Percentiles rank a stretch among this genome's conserved stretches.
Evolutionary conservation across 176 grass and related monocot species (phyloP).

Genomic region (Elymus sibiricus): DNA sequence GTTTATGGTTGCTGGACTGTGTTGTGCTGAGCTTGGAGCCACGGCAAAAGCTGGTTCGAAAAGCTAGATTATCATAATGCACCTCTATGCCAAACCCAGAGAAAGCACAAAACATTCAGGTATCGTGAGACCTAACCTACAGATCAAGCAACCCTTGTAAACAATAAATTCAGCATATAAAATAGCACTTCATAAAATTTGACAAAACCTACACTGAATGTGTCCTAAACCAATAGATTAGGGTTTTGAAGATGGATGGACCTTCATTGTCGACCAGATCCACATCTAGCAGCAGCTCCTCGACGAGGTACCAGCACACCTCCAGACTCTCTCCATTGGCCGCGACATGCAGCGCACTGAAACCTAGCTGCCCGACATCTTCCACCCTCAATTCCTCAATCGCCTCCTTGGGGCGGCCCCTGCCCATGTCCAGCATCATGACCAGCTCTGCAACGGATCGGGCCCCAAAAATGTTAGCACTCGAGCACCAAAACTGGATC

Average conservation of each 20-base stretch:
- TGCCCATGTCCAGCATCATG: not conserved
- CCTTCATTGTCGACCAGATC: constrained; percentile 4
- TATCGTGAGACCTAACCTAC: not conserved
- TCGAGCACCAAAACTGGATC: not conserved
- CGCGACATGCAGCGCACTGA: not conserved
- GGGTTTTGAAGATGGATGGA: not conserved
- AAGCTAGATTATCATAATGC: too few species aligned
- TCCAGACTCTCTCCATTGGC: not conserved
- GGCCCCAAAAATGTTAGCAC: not conserved
- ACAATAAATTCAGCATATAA: not conserved
- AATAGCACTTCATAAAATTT: not conserved
- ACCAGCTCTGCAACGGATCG: not conserved
- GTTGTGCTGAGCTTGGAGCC: too few species aligned
- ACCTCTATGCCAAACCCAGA: too few species aligned
- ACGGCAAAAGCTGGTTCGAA: too few species aligned
- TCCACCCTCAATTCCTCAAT: not conserved
- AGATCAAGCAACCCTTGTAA: not conserved
- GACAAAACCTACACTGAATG: not conserved
- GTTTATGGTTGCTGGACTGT: too few species aligned
- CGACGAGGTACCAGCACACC: constrained; percentile 5
- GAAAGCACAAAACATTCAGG: not conserved
- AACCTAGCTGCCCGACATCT: not conserved
- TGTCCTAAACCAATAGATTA: not conserved
- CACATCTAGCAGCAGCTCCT: not conserved
- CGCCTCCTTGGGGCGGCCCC: not conserved